A percentile compares a stretch with the other conserved stretches of the same genome.
Evolutionary conservation across 306 rosid genomes (phyloP).

Genomic region (Cicer yamashitae): DNA sequence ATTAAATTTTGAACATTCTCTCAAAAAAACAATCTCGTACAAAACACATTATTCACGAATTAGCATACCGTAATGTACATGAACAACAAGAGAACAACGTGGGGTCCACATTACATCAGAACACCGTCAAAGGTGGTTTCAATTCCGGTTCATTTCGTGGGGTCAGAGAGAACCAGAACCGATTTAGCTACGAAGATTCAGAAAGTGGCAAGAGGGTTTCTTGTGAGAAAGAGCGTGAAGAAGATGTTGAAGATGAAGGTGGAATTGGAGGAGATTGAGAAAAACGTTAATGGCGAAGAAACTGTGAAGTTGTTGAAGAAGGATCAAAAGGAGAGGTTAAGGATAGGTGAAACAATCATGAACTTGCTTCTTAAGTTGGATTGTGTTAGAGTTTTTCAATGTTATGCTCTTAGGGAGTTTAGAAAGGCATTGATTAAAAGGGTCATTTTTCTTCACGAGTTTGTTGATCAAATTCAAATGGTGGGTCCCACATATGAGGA

Average conservation of each 20-base stretch:
- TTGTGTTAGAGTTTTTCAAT: constrained; percentile 58
- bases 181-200: constrained; percentile 63
- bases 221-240: constrained; percentile 67
- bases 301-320: constrained; percentile 46
- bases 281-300: constrained; percentile 32
- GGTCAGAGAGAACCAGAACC: constrained; percentile 38
- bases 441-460: constrained; percentile 71
- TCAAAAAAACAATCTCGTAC: not conserved
- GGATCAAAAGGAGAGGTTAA: constrained; percentile 63
- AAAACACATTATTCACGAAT: not conserved
- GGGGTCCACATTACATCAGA: constrained; percentile 43
- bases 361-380: constrained; percentile 69
- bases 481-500: not conserved
- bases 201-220: constrained; percentile 62
- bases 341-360: constrained; percentile 65
- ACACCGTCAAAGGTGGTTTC: constrained; percentile 57
- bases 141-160: constrained; percentile 64
- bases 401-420: constrained; percentile 61
- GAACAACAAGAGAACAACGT: constrained; percentile 36
- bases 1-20: not conserved
- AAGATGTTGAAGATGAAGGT: constrained; percentile 52
- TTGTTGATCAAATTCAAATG: constrained; percentile 52
- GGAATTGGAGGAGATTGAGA: constrained; percentile 59
- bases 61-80: constrained; percentile 16
- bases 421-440: constrained; percentile 63